Evolutionary conservation across 2,329 filamentous ascomycete species (phyloP).

Genomic region (Trichoderma semiorbis): DNA sequence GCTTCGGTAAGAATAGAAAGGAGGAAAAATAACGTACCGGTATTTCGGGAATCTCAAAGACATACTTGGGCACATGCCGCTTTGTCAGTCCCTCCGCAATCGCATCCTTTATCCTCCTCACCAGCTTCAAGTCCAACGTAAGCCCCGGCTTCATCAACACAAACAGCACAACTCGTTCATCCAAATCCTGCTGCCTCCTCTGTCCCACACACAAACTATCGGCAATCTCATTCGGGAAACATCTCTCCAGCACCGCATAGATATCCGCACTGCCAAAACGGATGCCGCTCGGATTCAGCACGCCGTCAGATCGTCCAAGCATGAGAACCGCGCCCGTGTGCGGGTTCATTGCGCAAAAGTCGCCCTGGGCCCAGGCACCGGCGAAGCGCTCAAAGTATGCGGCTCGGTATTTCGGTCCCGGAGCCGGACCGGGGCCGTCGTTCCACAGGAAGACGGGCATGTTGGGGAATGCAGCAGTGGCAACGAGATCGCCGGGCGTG

Average conservation of each 20-base stretch:
- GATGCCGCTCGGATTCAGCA: conserved; percentile 75
- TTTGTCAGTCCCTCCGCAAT: conserved; percentile 66
- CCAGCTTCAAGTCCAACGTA: conserved; percentile 52
- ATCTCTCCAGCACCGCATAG: conserved; percentile 67
- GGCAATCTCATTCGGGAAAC: conserved; percentile 59
- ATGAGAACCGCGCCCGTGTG: conserved; percentile 62
- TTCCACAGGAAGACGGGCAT: conserved; percentile 67
- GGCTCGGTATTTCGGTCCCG: conserved; percentile 54
- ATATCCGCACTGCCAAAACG: conserved; percentile 79
- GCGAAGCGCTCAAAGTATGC: conserved; percentile 62
- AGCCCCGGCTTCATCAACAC: conserved; percentile 55
- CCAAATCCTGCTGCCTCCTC: conserved; percentile 54
- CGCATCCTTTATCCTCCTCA: conserved; percentile 56
- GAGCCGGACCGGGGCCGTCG: conserved; percentile 41
- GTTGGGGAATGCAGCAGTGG: conserved; percentile 68
- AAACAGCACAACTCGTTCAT: conserved; percentile 56
- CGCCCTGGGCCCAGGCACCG: conserved; percentile 77
- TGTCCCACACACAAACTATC: conserved; percentile 82
- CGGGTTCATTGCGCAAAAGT: conserved; percentile 71
- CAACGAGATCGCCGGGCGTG: conserved; percentile 71
- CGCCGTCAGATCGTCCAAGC: conserved; percentile 71
- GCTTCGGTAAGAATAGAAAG: not conserved
- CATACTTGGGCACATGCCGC: conserved; percentile 72
- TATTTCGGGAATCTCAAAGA: conserved; percentile 79
- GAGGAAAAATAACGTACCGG: conserved; percentile 53